phyloP scores from a whole-genome alignment of 169 alveolate genomes.

The Cryptosporidium baileyi region DNA sequence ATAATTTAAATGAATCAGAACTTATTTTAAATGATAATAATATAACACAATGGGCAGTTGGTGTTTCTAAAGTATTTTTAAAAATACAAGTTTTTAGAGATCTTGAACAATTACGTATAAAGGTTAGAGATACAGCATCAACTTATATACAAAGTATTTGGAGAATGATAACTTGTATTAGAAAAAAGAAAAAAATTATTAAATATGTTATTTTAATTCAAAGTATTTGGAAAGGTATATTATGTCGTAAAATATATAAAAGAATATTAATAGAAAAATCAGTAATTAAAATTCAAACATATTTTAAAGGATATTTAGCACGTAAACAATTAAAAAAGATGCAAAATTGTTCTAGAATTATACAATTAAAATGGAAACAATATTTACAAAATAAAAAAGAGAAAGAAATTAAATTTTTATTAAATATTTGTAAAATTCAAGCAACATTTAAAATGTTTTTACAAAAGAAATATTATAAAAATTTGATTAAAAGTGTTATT shows the following conservation, averaged over 20 bases:
- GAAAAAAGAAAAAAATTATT: neutral
- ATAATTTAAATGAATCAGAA: neutral
- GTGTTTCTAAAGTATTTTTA: constrained; percentile 31
- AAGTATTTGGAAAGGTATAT: constrained; percentile 46
- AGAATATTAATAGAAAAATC: constrained; percentile 23
- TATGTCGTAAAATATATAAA: constrained; percentile 11
- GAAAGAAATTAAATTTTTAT: constrained; percentile 62
- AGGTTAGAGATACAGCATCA: constrained; percentile 69
- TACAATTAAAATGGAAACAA: constrained; percentile 47
- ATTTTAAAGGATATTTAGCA: constrained; percentile 29
- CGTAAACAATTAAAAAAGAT: constrained; percentile 9
- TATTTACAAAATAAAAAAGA: constrained; percentile 9
- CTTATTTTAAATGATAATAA: neutral
- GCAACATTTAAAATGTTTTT: constrained; percentile 76
- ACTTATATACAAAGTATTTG: constrained; percentile 72
- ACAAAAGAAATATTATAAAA: constrained; percentile 71
- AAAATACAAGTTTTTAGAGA: constrained; percentile 31
- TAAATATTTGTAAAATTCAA: constrained; percentile 79
- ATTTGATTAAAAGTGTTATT: constrained; percentile 72
- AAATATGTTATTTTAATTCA: constrained; percentile 9
- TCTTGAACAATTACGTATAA: constrained; percentile 37
- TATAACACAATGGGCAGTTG: constrained; percentile 30
- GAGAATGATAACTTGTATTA: constrained; percentile 27
- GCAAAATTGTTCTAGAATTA: constrained; percentile 21
- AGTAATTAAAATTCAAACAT: constrained; percentile 34